Conservation (phyloP, 192 early-diverging fungal genomes). For the Podila epigama region DNA sequence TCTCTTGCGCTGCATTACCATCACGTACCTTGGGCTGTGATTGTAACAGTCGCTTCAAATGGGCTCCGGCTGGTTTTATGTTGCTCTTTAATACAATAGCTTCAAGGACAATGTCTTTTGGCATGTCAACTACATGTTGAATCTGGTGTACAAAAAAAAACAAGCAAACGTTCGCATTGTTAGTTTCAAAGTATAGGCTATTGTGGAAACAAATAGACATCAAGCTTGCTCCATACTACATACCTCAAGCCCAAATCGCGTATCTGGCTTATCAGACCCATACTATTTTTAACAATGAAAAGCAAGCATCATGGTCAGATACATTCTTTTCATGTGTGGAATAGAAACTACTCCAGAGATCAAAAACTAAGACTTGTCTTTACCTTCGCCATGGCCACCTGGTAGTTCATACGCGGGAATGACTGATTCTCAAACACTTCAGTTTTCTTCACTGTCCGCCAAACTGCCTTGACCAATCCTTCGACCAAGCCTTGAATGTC, state of each 20-base stretch:
- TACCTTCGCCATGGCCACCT: constrained; percentile 78
- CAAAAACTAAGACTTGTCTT: background rate
- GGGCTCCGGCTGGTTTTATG: constrained; percentile 34
- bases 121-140: constrained; percentile 29
- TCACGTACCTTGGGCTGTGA: constrained; percentile 6
- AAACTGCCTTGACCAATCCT: constrained; percentile 70
- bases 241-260: constrained; percentile 81
- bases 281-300: constrained; percentile 49
- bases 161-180: too few species aligned
- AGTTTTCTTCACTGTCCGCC: constrained; percentile 60
- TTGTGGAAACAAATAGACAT: too few species aligned
- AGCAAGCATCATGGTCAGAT: background rate
- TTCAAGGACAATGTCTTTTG: constrained; percentile 49
- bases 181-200: too few species aligned
- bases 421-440: constrained; percentile 55
- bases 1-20: background rate
- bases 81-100: constrained; percentile 60
- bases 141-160: constrained; percentile 36
- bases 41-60: constrained; percentile 35
- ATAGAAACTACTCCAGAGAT: background rate
- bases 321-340: too few species aligned
- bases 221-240: too few species aligned
- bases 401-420: constrained; percentile 82
- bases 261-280: constrained; percentile 94
- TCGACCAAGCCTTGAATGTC: constrained; percentile 83